Conservation (phyloP, 148 eudicot species). For the Rhododendron ovatum region DNA sequence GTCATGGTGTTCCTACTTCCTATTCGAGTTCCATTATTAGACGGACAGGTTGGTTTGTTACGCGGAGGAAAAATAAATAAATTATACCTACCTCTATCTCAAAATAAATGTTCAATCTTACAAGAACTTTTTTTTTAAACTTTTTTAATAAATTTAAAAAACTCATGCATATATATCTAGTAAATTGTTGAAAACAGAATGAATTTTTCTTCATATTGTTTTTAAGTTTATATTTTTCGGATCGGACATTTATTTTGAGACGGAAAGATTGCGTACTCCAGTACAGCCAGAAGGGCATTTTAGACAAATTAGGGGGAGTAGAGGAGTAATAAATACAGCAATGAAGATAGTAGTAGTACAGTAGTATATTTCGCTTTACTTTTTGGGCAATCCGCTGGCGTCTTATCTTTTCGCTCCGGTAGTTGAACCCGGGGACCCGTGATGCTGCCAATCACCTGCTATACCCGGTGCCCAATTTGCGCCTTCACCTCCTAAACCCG, state of each 20-base stretch:
- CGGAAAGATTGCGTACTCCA: too few relatives aligned
- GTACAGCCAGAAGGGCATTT: not conserved
- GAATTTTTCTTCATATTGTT: too few relatives aligned
- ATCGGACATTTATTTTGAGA: too few relatives aligned
- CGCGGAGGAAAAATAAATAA: too few relatives aligned
- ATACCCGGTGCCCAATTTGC: not conserved
- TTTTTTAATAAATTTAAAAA: too few relatives aligned
- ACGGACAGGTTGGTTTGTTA: not conserved
- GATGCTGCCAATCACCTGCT: constrained; percentile 3
- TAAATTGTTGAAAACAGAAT: too few relatives aligned
- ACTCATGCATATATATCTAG: too few relatives aligned
- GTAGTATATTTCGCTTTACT: not conserved
- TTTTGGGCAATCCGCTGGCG: not conserved
- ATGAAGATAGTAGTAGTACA: too few relatives aligned
- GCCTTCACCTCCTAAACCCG: not conserved
- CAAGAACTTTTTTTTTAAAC: too few relatives aligned
- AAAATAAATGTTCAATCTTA: too few relatives aligned
- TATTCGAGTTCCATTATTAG: not conserved
- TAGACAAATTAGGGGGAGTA: not conserved
- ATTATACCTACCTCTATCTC: too few relatives aligned
- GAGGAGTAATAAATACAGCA: not conserved
- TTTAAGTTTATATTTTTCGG: too few relatives aligned
- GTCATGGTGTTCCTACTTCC: not conserved
- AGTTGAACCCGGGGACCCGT: constrained; percentile 15
- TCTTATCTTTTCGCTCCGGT: constrained; percentile 1